phyloP scores from a whole-genome alignment of 495 filamentous ascomycete species.

The Cladorrhinum samala region DNA sequence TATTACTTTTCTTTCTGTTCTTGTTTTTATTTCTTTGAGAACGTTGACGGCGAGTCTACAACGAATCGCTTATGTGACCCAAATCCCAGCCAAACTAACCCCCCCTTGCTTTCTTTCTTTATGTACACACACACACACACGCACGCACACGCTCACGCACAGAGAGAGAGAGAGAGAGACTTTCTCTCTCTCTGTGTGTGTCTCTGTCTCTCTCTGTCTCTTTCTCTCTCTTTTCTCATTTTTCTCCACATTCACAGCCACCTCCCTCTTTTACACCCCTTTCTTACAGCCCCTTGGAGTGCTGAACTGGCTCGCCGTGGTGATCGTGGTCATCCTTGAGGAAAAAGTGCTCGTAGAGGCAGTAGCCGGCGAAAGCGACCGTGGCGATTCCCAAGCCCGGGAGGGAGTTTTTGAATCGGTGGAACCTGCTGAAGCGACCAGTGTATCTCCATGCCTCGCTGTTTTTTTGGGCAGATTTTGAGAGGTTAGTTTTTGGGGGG shows the following conservation, averaged over 20 bases:
- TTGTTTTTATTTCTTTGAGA: no score
- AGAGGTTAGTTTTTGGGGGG: neutral
- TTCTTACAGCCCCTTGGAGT: no score
- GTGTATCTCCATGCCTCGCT: slow-evolving; percentile 93
- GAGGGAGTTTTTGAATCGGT: slow-evolving; percentile 79
- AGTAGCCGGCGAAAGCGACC: slow-evolving; percentile 85
- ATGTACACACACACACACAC: no score
- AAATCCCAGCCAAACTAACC: no score
- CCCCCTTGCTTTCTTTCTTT: no score
- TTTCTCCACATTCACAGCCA: no score
- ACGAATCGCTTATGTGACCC: no score
- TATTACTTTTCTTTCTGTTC: no score
- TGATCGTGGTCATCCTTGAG: slow-evolving; percentile 66
- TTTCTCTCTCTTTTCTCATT: neutral
- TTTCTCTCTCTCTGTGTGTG: neutral
- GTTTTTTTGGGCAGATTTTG: slow-evolving; percentile 3
- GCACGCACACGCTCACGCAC: no score
- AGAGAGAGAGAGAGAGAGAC: no score
- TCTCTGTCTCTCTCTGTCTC: neutral
- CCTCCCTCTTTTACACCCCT: no score
- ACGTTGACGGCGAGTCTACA: no score
- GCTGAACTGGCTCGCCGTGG: slow-evolving; percentile 42
- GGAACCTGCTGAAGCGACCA: slow-evolving; percentile 78
- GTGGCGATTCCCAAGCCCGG: slow-evolving; percentile 88
- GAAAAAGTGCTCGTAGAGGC: slow-evolving; percentile 81